These are phyloP conservation scores for Teunomyces kruisii DNA, from an alignment of 805 yeast genomes.

Conservation along the genomic window DNA sequence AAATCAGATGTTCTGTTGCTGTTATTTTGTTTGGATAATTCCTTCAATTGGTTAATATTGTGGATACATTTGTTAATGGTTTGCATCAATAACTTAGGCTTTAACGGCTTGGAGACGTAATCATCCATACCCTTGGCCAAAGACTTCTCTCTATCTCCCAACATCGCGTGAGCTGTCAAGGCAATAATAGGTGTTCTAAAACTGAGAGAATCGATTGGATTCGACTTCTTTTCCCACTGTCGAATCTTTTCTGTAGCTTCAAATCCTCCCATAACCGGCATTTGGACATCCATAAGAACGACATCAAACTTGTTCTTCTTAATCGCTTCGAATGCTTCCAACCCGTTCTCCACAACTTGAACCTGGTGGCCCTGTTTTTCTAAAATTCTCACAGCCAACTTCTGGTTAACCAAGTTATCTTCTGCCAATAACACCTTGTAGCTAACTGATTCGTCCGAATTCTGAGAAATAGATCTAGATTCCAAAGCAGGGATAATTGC, in stretches of 20 bases:
- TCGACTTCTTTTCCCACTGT: constrained; percentile 81
- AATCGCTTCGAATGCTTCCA: constrained; percentile 77
- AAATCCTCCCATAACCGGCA: constrained; percentile 95
- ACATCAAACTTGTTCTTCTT: constrained; percentile 70
- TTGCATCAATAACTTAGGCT: constrained; percentile 78
- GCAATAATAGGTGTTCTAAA: constrained; percentile 87
- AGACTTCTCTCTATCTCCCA: constrained; percentile 87
- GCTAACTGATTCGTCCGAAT: constrained; percentile 73
- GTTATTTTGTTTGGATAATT: constrained; percentile 49
- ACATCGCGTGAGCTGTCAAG: constrained; percentile 90
- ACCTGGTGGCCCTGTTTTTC: constrained; percentile 86
- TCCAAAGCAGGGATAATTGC: constrained; percentile 84
- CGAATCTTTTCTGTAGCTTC: constrained; percentile 86
- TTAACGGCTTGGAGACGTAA: constrained; percentile 82
- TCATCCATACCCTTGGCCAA: constrained; percentile 92
- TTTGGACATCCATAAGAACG: constrained; percentile 89
- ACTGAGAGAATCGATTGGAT: constrained; percentile 66
- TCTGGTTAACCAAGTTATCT: constrained; percentile 85
- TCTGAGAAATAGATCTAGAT: constrained; percentile 75
- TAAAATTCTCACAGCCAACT: constrained; percentile 78
- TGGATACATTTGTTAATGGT: constrained; percentile 84
- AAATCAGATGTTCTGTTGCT: constrained; percentile 45
- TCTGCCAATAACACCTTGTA: constrained; percentile 79
- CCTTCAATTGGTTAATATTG: constrained; percentile 61
- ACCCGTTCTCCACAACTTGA: constrained; percentile 83